Evolutionary conservation across 352 stramenopile genomes (phyloP).

Genomic region (Globisporangium splendens): DNA sequence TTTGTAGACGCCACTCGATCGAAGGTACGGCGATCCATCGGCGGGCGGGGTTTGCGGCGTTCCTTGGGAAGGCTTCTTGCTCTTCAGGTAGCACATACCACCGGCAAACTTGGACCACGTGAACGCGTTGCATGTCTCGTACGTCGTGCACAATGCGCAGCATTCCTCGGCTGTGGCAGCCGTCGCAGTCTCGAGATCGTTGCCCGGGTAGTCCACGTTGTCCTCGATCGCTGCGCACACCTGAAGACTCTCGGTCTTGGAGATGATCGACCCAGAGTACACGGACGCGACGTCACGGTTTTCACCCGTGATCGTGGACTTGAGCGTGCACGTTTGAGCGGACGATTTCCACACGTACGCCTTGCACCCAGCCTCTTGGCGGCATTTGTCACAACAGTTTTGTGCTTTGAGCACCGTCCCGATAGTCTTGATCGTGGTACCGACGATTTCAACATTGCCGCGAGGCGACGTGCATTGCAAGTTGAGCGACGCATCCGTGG

Average conservation of each 20-base stretch:
- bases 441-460: not conserved
- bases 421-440: not conserved
- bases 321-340: not conserved
- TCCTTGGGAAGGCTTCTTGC: not conserved
- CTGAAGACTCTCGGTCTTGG: not conserved
- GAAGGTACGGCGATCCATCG: too few species aligned
- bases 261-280: not conserved
- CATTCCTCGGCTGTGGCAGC: conserved; percentile 14
- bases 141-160: conserved; percentile 18
- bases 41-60: too few species aligned
- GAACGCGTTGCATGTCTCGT: conserved; percentile 22
- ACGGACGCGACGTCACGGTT: not conserved
- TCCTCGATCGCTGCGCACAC: conserved; percentile 15
- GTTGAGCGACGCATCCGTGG: not conserved
- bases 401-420: not conserved
- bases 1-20: too few species aligned
- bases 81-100: conserved; percentile 29
- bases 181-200: conserved; percentile 16
- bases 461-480: not conserved
- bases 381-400: conserved; percentile 1
- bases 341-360: conserved; percentile 1
- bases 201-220: conserved; percentile 25
- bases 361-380: not conserved
- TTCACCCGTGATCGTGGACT: conserved; percentile 2
- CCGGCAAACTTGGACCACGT: conserved; percentile 19